Evolutionary conservation across 441 rosid species (phyloP).

Genomic region (Cnidoscolus chayamansa): DNA sequence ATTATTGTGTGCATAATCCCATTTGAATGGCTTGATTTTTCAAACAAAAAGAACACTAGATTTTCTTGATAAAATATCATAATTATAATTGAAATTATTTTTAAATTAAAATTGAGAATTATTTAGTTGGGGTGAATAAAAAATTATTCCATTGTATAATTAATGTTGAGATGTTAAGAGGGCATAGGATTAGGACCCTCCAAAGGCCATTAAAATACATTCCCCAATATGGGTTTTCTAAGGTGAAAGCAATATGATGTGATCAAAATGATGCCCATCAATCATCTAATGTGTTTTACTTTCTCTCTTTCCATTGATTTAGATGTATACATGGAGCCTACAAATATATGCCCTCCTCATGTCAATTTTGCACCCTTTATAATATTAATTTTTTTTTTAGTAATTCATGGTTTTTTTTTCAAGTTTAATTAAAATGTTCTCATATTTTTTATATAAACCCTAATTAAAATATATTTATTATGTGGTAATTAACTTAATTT

Average conservation of each 20-base stretch:
- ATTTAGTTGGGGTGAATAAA: background rate
- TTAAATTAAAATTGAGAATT: too few species aligned
- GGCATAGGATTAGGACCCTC: conserved; percentile 42
- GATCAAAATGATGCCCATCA: background rate
- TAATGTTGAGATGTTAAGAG: conserved; percentile 29
- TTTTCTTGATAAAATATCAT: too few species aligned
- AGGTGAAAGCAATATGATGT: background rate
- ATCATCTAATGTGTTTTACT: background rate
- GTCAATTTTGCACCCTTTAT: background rate
- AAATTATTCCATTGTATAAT: conserved; percentile 29
- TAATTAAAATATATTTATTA: too few species aligned
- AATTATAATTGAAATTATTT: too few species aligned
- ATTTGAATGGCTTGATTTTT: too few species aligned
- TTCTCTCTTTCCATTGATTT: conserved; percentile 2
- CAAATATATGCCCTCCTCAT: background rate
- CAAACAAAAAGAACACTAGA: too few species aligned
- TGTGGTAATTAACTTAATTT: too few species aligned
- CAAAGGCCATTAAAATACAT: conserved; percentile 41
- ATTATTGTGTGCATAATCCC: conserved; percentile 12
- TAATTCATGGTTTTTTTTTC: too few species aligned
- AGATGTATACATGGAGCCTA: background rate
- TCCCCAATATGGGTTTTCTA: conserved; percentile 24
- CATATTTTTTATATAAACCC: too few species aligned
- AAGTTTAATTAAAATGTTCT: too few species aligned
- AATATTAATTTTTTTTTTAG: too few species aligned